Base-by-base conservation (phyloP, 805 yeast genomes). In the Yarrowia sp. region DNA sequence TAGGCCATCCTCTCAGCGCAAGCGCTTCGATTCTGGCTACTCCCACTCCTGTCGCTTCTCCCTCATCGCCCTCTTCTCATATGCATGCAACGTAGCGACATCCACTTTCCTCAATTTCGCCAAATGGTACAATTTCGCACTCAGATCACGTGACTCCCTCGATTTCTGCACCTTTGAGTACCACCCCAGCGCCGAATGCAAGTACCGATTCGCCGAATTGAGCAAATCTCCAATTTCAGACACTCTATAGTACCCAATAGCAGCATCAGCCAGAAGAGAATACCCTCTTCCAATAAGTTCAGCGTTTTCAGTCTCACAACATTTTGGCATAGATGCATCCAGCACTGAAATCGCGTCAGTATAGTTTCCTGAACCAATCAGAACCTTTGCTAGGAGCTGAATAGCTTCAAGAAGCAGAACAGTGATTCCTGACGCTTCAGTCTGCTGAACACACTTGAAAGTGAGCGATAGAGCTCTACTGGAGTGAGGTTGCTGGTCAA, bases 401-500 rank as follows among this genome's bases (percentile, higher is more conserved):
- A 82, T 70, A 0, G 85, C 83, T 66, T 84, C 85, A 1, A 81
- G 77, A 0, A 80, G 72, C 8, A 82, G 71, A 0, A 81, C 72
- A 3, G 78, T 72, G 64, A 83, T 78, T 1, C 87, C 84, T 8
- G 82, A 77, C 4, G 73, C 70, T 18, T 79, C 78, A 0, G 88
- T 82, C 11, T 78, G 70, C 53, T 81, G 79, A 1, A 87, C 73
- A 61, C 84, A 79, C 67, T 83, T 83, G 6, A 83, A 71, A 0
- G 86, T 69, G 17, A 81, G 70, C 0, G 87, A 80, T 8, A 87
- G 67, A 0, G 83, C 84, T 65, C 87, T 77, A 9, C 81, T 73
- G 13, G 85, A 82, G 4, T 79, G 74, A 0, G 64, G 51, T 18
- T 43, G 51, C 14, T 48, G 44, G 38, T 55, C 61, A 41, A 55